Percentiles rank a stretch among this genome's conserved stretches.
These are phyloP conservation scores for Tetrapisispora arboricola DNA, from an alignment of 805 yeast genomes.

Conservation along the genomic window DNA sequence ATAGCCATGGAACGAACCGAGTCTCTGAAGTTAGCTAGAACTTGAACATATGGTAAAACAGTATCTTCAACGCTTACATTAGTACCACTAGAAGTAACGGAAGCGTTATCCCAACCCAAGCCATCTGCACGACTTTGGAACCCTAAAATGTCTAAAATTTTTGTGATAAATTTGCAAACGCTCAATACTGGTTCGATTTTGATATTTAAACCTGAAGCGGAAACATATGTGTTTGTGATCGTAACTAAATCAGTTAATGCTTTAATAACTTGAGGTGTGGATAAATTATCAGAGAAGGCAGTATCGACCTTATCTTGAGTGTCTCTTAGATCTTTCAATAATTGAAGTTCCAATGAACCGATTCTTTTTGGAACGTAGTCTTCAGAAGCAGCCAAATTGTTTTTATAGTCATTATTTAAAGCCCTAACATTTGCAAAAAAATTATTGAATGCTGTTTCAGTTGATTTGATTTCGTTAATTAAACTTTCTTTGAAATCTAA, in stretches of 20 bases:
- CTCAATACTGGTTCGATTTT: slow-evolving; percentile 58
- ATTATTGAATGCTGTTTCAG: slow-evolving; percentile 66
- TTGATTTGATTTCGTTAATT: slow-evolving; percentile 62
- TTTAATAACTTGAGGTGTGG: slow-evolving; percentile 68
- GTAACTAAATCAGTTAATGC: slow-evolving; percentile 58
- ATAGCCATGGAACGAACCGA: slow-evolving; percentile 68
- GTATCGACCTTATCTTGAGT: slow-evolving; percentile 55
- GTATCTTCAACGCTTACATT: slow-evolving; percentile 46
- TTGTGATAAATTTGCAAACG: slow-evolving; percentile 58
- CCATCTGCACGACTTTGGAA: slow-evolving; percentile 58
- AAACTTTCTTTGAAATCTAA: slow-evolving; percentile 84
- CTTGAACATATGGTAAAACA: slow-evolving; percentile 71
- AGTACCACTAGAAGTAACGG: slow-evolving; percentile 13
- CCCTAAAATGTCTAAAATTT: slow-evolving; percentile 64
- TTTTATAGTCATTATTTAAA: slow-evolving; percentile 53
- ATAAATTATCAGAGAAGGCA: slow-evolving; percentile 81
- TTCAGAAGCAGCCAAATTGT: slow-evolving; percentile 12
- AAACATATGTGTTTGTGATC: slow-evolving; percentile 61
- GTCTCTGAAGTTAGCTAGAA: slow-evolving; percentile 73
- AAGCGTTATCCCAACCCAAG: slow-evolving; percentile 68
- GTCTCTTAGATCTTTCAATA: slow-evolving; percentile 39
- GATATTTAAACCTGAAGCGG: slow-evolving; percentile 39
- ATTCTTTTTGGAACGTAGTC: slow-evolving; percentile 57
- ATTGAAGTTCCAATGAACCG: slow-evolving; percentile 41
- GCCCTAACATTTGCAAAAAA: slow-evolving; percentile 87